These are phyloP conservation scores for Citrus inodora DNA, from an alignment of 345 rosid species.

Conservation along the genomic window DNA sequence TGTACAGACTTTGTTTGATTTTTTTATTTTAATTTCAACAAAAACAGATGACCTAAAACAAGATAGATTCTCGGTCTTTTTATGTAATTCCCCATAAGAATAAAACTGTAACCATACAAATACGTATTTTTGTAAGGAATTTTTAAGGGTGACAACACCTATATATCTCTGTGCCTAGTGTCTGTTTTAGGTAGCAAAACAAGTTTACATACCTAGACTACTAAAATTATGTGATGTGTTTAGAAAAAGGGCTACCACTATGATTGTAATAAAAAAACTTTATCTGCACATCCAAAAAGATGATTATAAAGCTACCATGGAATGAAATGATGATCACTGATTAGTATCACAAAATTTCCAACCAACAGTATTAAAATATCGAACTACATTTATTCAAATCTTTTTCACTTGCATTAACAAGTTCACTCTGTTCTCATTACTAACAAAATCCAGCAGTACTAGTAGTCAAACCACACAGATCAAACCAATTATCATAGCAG, in stretches of 20 bases:
- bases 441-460: background rate
- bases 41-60: too few relatives aligned
- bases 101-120: too few relatives aligned
- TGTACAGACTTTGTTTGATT: too few relatives aligned
- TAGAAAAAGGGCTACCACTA: background rate
- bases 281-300: background rate
- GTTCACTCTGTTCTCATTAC: background rate
- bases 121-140: too few relatives aligned
- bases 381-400: background rate
- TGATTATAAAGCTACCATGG: background rate
- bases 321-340: background rate
- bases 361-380: background rate
- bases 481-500: background rate
- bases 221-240: background rate
- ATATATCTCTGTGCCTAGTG: too few relatives aligned
- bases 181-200: too few relatives aligned
- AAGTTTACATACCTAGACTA: too few relatives aligned
- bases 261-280: too few relatives aligned
- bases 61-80: too few relatives aligned
- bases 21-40: too few relatives aligned
- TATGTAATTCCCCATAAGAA: too few relatives aligned
- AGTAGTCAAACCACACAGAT: background rate
- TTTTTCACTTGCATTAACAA: background rate
- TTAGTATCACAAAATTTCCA: background rate
- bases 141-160: too few relatives aligned